phyloP scores from a whole-genome alignment of 257 asterid species.

The Solanum pennellii region DNA sequence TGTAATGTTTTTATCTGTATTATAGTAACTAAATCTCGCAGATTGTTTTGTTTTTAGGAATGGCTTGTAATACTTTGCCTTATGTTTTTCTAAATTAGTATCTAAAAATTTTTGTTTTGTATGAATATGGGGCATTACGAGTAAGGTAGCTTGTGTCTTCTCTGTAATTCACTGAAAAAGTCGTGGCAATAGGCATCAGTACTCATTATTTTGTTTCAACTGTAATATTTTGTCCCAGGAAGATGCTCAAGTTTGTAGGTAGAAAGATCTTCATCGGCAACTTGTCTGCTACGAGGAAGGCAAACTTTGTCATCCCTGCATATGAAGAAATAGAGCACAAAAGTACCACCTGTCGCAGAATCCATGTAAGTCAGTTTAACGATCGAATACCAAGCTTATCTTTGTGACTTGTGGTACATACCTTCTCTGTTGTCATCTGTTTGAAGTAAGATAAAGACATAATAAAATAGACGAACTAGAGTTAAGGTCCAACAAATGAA shows the following conservation, averaged over 20 bases:
- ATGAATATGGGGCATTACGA: too few species aligned
- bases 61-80: background rate
- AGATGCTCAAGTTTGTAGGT: too few species aligned
- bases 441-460: conserved; percentile 79
- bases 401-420: conserved; percentile 2
- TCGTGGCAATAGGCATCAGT: too few species aligned
- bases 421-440: conserved; percentile 97
- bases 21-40: background rate
- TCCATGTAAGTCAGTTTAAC: conserved; percentile 9
- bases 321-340: too few species aligned
- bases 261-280: background rate
- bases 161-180: too few species aligned
- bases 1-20: background rate
- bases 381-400: background rate
- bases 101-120: background rate
- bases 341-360: too few species aligned
- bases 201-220: too few species aligned
- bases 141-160: too few species aligned
- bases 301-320: conserved; percentile 90
- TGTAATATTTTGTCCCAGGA: too few species aligned
- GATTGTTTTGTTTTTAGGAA: background rate
- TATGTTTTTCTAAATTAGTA: background rate
- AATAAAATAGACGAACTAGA: conserved; percentile 74
- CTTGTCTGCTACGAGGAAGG: conserved; percentile 77
- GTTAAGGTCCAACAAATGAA: conserved; percentile 93